Conservation (phyloP, 2,329 filamentous ascomycete species). For the Aspergillus sp. region DNA sequence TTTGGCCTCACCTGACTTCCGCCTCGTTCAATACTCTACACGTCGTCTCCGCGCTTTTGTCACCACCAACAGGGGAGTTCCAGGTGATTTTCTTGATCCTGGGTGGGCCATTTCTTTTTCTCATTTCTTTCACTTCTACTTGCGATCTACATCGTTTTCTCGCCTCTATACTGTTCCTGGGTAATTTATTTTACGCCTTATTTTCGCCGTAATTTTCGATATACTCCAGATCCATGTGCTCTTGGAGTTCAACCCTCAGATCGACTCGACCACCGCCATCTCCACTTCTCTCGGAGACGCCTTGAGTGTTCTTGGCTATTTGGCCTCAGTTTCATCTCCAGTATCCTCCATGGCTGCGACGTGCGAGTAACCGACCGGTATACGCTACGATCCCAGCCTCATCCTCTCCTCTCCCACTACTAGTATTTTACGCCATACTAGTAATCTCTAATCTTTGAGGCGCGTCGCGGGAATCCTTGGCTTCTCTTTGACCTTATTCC, state of each 20-base stretch:
- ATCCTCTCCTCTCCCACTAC: conserved; percentile 11
- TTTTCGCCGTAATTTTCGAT: conserved; percentile 19
- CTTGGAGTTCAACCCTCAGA: conserved; percentile 8
- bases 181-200: conserved; percentile 19
- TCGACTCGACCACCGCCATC: conserved; percentile 14
- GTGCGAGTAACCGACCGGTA: conserved; percentile 25
- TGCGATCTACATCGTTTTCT: conserved; percentile 13
- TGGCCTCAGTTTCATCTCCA: neutral
- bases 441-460: conserved; percentile 16
- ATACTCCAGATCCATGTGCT: conserved; percentile 17
- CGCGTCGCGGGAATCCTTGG: conserved; percentile 17
- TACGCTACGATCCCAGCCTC: conserved; percentile 25
- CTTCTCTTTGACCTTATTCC: conserved; percentile 14
- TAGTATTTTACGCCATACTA: conserved; percentile 14
- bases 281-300: conserved; percentile 15
- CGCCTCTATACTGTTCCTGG: conserved; percentile 13
- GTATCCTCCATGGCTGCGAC: conserved; percentile 28
- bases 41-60: neutral
- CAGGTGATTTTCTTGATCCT: conserved; percentile 1
- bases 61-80: conserved; percentile 5
- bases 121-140: conserved; percentile 13
- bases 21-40: neutral
- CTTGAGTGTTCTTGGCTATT: conserved; percentile 8
- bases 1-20: conserved; percentile 9
- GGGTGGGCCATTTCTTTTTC: conserved; percentile 17